Evolutionary conservation across 495 filamentous ascomycete species (phyloP).

Genomic region (Monascus purpureus): DNA sequence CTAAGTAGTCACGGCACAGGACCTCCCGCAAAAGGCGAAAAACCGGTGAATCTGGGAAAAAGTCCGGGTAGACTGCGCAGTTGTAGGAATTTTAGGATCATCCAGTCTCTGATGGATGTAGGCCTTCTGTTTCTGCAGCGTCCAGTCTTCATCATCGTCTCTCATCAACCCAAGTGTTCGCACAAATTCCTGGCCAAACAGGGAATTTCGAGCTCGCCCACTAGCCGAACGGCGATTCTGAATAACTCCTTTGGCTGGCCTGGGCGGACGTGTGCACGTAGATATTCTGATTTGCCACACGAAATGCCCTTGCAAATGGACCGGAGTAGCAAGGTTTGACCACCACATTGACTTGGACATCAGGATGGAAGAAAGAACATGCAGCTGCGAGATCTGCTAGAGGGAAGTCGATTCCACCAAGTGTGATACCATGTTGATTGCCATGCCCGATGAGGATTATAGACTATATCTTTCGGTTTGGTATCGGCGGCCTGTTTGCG

Average conservation of each 20-base stretch:
- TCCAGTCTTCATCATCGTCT: background rate
- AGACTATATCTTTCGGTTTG: background rate
- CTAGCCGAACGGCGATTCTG: background rate
- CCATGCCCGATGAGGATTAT: conserved; percentile 1
- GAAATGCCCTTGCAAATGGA: background rate
- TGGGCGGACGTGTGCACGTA: background rate
- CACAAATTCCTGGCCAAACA: background rate
- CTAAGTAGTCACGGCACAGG: background rate
- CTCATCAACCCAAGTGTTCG: background rate
- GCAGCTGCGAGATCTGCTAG: background rate
- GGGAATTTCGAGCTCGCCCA: background rate
- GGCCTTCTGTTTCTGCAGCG: background rate
- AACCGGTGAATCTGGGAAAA: no score
- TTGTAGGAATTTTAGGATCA: background rate
- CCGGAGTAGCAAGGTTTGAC: background rate
- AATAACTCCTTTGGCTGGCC: background rate
- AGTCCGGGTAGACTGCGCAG: no score
- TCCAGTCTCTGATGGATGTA: background rate
- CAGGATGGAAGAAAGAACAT: background rate
- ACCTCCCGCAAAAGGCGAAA: background rate
- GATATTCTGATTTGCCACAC: background rate
- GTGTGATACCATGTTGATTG: background rate
- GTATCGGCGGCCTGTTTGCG: background rate
- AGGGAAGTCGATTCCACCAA: background rate
- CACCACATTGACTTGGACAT: background rate